Evolutionary conservation across 768 basidiomycete species (phyloP).

Genomic region (Rhizopogon salebrosus): DNA sequence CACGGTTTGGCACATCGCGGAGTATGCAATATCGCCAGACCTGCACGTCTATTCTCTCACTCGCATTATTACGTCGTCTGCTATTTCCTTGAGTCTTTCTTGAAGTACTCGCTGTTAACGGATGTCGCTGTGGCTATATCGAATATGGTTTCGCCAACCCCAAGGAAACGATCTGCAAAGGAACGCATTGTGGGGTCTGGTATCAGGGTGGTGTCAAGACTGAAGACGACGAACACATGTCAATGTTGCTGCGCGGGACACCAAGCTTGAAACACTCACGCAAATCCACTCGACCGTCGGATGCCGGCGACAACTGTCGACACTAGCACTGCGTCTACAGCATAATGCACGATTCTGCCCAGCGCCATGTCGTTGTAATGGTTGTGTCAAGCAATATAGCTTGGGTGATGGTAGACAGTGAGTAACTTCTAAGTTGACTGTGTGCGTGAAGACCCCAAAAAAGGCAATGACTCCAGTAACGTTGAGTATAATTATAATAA

Average conservation of each 20-base stretch:
- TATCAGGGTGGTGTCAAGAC: constrained; percentile 63
- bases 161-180: constrained; percentile 76
- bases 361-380: constrained; percentile 37
- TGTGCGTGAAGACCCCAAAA: background rate
- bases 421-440: background rate
- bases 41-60: background rate
- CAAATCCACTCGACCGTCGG: constrained; percentile 82
- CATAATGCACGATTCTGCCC: constrained; percentile 77
- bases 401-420: background rate
- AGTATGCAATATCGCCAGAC: background rate
- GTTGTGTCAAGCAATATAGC: background rate
- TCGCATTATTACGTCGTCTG: background rate
- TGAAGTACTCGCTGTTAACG: constrained; percentile 85
- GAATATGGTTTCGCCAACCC: constrained; percentile 85
- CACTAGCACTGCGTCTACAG: constrained; percentile 77
- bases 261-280: constrained; percentile 48
- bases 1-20: background rate
- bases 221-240: constrained; percentile 22
- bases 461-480: background rate
- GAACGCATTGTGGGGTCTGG: constrained; percentile 74
- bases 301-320: constrained; percentile 92
- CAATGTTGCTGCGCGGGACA: background rate
- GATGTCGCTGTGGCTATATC: constrained; percentile 78
- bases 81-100: constrained; percentile 41
- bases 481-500: no score